phyloP scores from a whole-genome alignment of 2,329 filamentous ascomycete genomes.

The Pseudocercospora pini-densiflorae region DNA sequence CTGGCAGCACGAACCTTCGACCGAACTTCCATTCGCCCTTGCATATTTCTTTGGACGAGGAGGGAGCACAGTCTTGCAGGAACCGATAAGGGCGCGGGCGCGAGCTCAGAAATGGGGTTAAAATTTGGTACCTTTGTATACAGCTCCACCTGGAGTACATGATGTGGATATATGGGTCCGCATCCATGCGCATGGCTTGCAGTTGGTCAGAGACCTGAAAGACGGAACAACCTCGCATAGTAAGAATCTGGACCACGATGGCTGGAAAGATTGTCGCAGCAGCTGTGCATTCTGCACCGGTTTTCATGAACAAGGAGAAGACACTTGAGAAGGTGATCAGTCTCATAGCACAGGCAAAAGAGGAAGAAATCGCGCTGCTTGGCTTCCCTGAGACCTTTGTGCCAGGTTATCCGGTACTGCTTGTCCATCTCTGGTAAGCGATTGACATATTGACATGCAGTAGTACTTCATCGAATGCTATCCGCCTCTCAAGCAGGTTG shows the following conservation, averaged over 20 bases:
- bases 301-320: conserved; percentile 1
- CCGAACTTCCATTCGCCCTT: background rate
- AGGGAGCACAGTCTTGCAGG: background rate
- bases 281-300: conserved; percentile 1
- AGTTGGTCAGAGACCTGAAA: too few species aligned
- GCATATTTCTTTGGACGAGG: background rate
- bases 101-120: background rate
- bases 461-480: background rate
- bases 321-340: background rate
- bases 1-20: background rate
- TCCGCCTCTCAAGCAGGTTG: background rate
- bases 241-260: background rate
- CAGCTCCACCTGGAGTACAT: too few species aligned
- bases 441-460: background rate
- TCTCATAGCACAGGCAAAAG: background rate
- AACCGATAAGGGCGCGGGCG: too few species aligned
- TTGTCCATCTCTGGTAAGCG: background rate
- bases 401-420: background rate
- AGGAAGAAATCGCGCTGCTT: background rate
- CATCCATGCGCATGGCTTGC: too few species aligned
- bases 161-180: too few species aligned
- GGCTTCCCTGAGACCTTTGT: background rate
- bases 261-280: background rate
- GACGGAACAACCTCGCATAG: too few species aligned
- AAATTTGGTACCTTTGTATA: too few species aligned